These are phyloP conservation scores for Geotrichum candidum DNA, from an alignment of 1,139 yeast genomes.

Conservation along the genomic window DNA sequence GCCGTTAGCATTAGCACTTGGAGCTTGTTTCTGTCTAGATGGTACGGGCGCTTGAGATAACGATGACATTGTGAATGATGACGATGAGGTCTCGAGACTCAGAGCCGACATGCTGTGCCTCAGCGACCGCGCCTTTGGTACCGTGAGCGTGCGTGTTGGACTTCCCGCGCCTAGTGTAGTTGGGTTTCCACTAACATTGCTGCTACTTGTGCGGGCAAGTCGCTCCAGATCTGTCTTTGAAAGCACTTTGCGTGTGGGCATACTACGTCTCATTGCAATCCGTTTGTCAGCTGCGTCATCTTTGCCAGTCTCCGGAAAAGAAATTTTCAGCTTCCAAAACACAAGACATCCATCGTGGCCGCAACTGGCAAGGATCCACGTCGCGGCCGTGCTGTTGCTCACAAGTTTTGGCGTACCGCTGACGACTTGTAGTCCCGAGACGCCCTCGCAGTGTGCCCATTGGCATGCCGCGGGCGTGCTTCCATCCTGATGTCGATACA, in stretches of 20 bases:
- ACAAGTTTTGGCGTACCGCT: not conserved
- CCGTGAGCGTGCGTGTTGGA: not conserved
- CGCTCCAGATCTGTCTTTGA: conserved; percentile 19
- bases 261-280: not conserved
- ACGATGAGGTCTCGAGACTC: not conserved
- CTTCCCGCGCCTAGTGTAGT: not conserved
- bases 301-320: not conserved
- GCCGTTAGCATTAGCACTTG: not conserved
- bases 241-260: conserved; percentile 25
- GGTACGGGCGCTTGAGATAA: not conserved
- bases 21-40: not conserved
- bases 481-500: conserved; percentile 45
- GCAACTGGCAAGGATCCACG: conserved; percentile 25
- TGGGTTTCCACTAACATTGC: not conserved
- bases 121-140: not conserved
- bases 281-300: not conserved
- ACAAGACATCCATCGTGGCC: conserved; percentile 31
- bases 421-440: conserved; percentile 40
- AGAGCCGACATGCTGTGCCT: conserved; percentile 6
- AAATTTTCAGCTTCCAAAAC: conserved; percentile 23
- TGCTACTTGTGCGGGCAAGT: not conserved
- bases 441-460: conserved; percentile 64
- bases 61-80: not conserved
- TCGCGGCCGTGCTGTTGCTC: conserved; percentile 22
- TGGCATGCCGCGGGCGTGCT: conserved; percentile 41